phyloP scores from a whole-genome alignment of 306 rosid species.

The Begonia masoniana region DNA sequence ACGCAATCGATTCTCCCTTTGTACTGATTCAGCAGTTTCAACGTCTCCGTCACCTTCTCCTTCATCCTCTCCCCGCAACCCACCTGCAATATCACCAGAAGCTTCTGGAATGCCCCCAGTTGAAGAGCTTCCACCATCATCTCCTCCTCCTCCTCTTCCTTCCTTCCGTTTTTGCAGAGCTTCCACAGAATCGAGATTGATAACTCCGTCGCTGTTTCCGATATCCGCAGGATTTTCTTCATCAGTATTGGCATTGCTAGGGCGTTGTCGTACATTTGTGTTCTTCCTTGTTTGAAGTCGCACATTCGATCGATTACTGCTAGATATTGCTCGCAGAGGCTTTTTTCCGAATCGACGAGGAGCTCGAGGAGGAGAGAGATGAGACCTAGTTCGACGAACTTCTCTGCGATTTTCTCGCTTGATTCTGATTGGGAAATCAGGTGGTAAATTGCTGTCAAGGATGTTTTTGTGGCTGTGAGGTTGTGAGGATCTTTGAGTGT shows the following conservation, averaged over 20 bases:
- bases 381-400: slow-evolving; percentile 15
- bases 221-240: slow-evolving; percentile 29
- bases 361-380: slow-evolving; percentile 16
- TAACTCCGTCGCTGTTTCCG: slow-evolving; percentile 23
- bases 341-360: slow-evolving; percentile 20
- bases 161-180: slow-evolving; percentile 13
- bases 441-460: slow-evolving; percentile 19
- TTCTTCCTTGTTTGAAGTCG: slow-evolving; percentile 16
- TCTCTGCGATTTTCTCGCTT: slow-evolving; percentile 3
- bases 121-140: slow-evolving; percentile 23
- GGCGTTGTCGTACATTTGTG: slow-evolving; percentile 13
- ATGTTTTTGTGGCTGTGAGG: slow-evolving; percentile 26
- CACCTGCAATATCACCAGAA: slow-evolving; percentile 30
- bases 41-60: slow-evolving; percentile 23
- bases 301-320: slow-evolving; percentile 25
- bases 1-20: slow-evolving; percentile 30
- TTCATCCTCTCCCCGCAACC: slow-evolving; percentile 31
- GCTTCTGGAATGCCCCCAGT: slow-evolving; percentile 40
- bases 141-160: slow-evolving; percentile 7
- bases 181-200: slow-evolving; percentile 30
- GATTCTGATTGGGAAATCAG: slow-evolving; percentile 5
- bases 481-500: slow-evolving; percentile 26
- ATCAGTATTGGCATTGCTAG: slow-evolving; percentile 25
- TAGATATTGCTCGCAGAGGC: slow-evolving; percentile 26
- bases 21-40: slow-evolving; percentile 22